Base-by-base conservation (phyloP, 2,329 filamentous ascomycete species). In the Knufia fluminis region DNA sequence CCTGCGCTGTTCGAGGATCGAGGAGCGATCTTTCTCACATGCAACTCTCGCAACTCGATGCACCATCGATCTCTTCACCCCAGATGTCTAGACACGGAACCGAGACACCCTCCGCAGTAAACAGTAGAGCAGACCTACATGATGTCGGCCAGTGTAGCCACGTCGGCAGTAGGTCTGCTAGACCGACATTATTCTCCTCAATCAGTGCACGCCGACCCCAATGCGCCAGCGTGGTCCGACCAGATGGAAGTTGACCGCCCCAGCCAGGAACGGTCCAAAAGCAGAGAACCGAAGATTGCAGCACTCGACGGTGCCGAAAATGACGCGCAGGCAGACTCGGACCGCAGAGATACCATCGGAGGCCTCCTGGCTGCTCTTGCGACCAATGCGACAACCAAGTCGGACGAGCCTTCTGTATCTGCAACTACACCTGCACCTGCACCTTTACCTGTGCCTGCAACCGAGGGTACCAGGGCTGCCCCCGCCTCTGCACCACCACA, bases 131-230 rank as follows among this genome's bases (percentile, higher is more conserved):
- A 55, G 57, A 53, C 57, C 57, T 59, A 54, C 32, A 28, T 6
- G 33, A 59, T 59, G 57, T 57, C 57, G 57, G 57, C 57, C 52
- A 46, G 53, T 35, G 45, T 57, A 46, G 57, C 57, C 52, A 53
- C 55, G 55, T 53, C 54, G 39, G 46, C 54, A 51, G 57, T 52
- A 56, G 57, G 57, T 56, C 57, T 59, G 57, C 57, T 52, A 48
- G 52, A 57, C 52, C 51, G 52, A 44, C 48, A 24, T 20, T 42
- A 50, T 45, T 54, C 52, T 31, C 35, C 42, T 17, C 46, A 52
- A 6, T 33, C 50, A 24, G 42, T 49, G 36, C 39, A 48, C 31
- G 36, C 48, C 19, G 43, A 52, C 41, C 52, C 50, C 28, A 39
- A 48, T 43, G 47, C 51, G 32, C 45, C 51, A 49, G 31, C 43